A percentile compares a stretch with the other conserved stretches of the same genome.
phyloP scores from a whole-genome alignment of 2,329 filamentous ascomycete genomes.

The Neonectria sp. region DNA sequence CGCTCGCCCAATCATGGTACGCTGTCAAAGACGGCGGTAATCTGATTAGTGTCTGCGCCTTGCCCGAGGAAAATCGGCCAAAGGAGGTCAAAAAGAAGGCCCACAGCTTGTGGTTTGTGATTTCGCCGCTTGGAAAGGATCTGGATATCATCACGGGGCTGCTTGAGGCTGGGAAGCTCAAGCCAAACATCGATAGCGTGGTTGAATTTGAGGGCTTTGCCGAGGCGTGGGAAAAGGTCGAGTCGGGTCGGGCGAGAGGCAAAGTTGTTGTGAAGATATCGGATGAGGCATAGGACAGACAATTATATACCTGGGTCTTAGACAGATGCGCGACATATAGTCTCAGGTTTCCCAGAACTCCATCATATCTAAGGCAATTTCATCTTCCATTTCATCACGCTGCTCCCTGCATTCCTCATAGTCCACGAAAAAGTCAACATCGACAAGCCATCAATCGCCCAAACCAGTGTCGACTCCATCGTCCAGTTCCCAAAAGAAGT shows the following conservation, averaged over 20 bases:
- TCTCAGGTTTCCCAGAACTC: no score
- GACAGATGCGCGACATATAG: no score
- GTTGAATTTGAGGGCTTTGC: constrained; percentile 26
- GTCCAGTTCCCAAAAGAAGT: no score
- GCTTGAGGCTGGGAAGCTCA: constrained; percentile 31
- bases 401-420: no score
- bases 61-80: constrained; percentile 31
- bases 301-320: neutral
- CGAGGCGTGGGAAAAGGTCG: constrained; percentile 38
- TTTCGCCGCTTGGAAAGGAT: constrained; percentile 32
- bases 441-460: no score
- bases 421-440: no score
- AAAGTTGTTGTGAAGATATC: constrained; percentile 35
- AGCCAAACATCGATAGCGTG: constrained; percentile 37
- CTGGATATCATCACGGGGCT: constrained; percentile 28
- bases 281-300: neutral
- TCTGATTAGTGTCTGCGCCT: constrained; percentile 28
- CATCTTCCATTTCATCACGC: no score
- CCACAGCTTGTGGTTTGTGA: constrained; percentile 32
- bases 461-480: no score
- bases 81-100: constrained; percentile 25
- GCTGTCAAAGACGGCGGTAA: constrained; percentile 31
- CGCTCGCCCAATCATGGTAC: constrained; percentile 31
- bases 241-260: constrained; percentile 29
- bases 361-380: no score